Conservation (phyloP, 345 rosid genomes). For the Ailanthus altissimus region DNA sequence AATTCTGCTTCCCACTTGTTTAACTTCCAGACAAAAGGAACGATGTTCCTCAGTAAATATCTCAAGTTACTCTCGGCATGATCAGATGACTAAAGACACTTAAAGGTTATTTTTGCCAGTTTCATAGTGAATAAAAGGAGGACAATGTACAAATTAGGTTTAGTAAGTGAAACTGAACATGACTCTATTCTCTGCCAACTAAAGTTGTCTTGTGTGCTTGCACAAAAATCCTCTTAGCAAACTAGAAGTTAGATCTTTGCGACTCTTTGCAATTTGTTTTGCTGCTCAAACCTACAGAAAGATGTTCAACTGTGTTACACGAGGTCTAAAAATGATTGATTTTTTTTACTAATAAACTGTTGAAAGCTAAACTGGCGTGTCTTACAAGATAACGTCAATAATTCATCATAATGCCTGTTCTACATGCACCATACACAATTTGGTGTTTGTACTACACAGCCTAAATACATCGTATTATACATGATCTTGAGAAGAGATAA, state of each 20-base stretch:
- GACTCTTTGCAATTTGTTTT: background rate
- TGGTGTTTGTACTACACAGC: background rate
- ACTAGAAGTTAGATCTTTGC: background rate
- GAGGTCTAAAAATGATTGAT: background rate
- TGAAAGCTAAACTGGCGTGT: background rate
- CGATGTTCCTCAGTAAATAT: background rate
- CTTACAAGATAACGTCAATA: background rate
- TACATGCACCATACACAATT: background rate
- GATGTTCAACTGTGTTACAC: too few species aligned
- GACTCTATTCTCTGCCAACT: slow-evolving; percentile 6
- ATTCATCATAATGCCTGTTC: background rate
- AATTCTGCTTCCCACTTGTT: background rate
- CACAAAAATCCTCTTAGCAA: background rate
- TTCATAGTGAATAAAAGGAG: background rate
- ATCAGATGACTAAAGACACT: slow-evolving; percentile 6
- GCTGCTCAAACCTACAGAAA: background rate
- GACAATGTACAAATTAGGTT: background rate
- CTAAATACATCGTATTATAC: background rate
- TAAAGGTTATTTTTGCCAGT: background rate
- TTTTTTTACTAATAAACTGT: background rate
- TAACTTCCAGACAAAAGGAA: background rate
- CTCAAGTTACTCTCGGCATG: background rate
- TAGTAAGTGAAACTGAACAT: background rate
- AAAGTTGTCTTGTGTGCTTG: background rate
- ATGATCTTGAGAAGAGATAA: background rate